Percentiles rank a stretch among this genome's conserved stretches.
Evolutionary conservation across 2,329 filamentous ascomycete species (phyloP).

Genomic region (Monilinia aucupariae): DNA sequence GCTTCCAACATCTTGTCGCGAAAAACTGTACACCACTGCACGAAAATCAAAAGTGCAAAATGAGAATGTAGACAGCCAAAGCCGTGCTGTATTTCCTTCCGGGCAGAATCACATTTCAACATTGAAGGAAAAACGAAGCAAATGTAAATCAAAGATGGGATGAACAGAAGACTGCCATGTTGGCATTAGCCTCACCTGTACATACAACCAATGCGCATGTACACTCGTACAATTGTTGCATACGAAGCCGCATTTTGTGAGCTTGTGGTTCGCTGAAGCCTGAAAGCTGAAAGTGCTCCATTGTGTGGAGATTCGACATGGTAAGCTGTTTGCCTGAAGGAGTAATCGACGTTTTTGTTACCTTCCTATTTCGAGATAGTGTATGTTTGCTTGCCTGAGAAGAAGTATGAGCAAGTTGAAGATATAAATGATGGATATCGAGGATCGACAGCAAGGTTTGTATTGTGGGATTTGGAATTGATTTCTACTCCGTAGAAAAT

Average conservation of each 20-base stretch:
- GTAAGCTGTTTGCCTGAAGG: conserved; percentile 1
- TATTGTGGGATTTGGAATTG: not conserved
- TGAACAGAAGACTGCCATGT: not conserved
- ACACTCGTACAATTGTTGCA: conserved; percentile 3
- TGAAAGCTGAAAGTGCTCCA: conserved; percentile 1
- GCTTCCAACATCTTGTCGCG: conserved; percentile 1
- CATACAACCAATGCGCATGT: not conserved
- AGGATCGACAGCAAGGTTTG: not conserved
- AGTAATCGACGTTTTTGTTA: not conserved
- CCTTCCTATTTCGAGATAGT: conserved; percentile 1
- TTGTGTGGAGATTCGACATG: not conserved
- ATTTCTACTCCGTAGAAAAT: not conserved
- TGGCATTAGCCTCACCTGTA: not conserved
- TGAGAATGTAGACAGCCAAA: not conserved
- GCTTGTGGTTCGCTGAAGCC: conserved; percentile 7
- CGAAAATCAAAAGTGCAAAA: not conserved
- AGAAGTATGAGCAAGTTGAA: not conserved
- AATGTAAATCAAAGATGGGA: not conserved
- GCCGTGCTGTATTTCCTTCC: not conserved
- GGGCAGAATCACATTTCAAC: not conserved
- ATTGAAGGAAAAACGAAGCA: not conserved
- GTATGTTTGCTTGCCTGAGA: not conserved
- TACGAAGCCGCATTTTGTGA: not conserved
- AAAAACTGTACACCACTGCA: not conserved
- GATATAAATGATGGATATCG: not conserved